phyloP scores from a whole-genome alignment of 257 asterid species.

The Misopates orontium region DNA sequence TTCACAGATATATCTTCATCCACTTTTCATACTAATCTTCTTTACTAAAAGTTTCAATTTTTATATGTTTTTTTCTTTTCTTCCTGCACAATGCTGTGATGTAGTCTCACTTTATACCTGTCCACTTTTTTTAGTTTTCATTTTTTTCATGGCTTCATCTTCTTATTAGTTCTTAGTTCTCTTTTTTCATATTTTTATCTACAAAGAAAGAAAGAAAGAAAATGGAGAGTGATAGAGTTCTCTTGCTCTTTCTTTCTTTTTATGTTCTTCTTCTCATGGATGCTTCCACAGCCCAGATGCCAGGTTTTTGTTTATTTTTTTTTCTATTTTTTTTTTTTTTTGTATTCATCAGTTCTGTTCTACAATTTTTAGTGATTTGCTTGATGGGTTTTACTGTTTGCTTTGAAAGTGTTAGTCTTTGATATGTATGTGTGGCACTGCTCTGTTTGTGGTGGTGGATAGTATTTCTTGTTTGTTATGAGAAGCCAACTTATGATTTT shows the following conservation, averaged over 20 bases:
- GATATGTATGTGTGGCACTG: no score
- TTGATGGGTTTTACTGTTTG: constrained; percentile 19
- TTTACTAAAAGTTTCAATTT: no score
- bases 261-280: constrained; percentile 46
- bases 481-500: no score
- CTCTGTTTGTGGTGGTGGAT: constrained; percentile 10
- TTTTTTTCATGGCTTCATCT: constrained; percentile 34
- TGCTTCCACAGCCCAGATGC: constrained; percentile 71
- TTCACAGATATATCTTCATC: no score
- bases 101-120: constrained; percentile 30
- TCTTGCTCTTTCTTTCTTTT: constrained; percentile 32
- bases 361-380: not conserved
- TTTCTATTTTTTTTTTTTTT: not conserved
- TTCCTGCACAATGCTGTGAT: constrained; percentile 14
- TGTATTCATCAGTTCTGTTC: constrained; percentile 16
- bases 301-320: constrained; percentile 50
- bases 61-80: no score
- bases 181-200: constrained; percentile 20
- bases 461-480: constrained; percentile 5
- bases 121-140: constrained; percentile 25
- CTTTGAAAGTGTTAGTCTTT: constrained; percentile 6
- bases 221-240: constrained; percentile 48
- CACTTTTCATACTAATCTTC: no score
- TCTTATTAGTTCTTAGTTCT: no score
- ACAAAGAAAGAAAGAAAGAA: constrained; percentile 20